Base-by-base conservation (phyloP, 768 basidiomycete genomes). In the Trametes cinnabarina region DNA sequence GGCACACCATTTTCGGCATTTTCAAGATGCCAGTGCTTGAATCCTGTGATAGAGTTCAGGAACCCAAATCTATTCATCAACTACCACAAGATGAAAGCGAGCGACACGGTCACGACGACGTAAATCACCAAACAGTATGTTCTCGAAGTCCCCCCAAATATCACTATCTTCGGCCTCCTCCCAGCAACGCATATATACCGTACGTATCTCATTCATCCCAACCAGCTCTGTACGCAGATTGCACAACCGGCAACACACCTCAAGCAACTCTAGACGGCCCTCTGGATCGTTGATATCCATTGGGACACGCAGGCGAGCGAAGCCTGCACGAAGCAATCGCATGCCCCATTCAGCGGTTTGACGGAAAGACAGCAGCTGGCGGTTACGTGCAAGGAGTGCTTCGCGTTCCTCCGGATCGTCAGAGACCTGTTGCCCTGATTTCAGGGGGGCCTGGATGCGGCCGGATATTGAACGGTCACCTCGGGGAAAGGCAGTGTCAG, bases 311-410 rank as follows among this genome's bases (percentile, higher is more conserved):
- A 83, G 69, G 0, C 73, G 65, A 4, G 80, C 76, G 69, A 80
- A 82, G 1, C 75, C 74, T 9, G 77, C 77, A 60, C 80, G 79
- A 5, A 82, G 46, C 4, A 65, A 56, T 1, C 69, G 68, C 72
- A 76, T 81, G 0, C 80, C 80, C 82, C 79, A 83, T 61, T 83
- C 79, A 8, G 78, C 78, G 0, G 80, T 76, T 62, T 83, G 80
- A 2, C 74, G 62, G 57, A 68, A 80, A 2, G 77, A 79, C 0
- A 82, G 65, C 0, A 82, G 69, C 57, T 82, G 65, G 1, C 66
- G 49, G 62, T 81, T 69, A 51, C 71, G 73, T 3, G 44, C 64
- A 26, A 75, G 42, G 0, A 59, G n/a, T 25, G 68, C 60, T 3
- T 65, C 62, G 9, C 67, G 65, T 19, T 71, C 66, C 8, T 53